Conservation (phyloP, 768 basidiomycete species). For the Russula virescens region DNA sequence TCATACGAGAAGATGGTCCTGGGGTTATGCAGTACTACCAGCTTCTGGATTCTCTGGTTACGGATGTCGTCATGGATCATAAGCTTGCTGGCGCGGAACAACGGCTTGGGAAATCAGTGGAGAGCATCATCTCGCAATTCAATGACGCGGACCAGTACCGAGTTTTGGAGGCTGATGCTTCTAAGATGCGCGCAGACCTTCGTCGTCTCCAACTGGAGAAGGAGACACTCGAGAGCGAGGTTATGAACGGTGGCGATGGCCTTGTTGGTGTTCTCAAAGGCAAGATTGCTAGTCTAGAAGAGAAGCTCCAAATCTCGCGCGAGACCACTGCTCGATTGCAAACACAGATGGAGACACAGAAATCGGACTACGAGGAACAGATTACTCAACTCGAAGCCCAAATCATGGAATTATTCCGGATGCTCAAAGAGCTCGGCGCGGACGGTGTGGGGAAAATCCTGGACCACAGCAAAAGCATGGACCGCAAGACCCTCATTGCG, state of each 20-base stretch:
- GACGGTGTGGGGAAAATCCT: conserved; percentile 68
- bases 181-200: conserved; percentile 56
- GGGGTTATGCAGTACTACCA: conserved; percentile 84
- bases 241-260: conserved; percentile 76
- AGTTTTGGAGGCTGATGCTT: conserved; percentile 69
- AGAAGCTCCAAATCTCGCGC: conserved; percentile 71
- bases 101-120: conserved; percentile 84
- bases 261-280: conserved; percentile 76
- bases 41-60: conserved; percentile 82
- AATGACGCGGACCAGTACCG: conserved; percentile 85
- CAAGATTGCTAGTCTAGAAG: conserved; percentile 62
- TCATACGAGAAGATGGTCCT: conserved; percentile 85
- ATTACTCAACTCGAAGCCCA: conserved; percentile 87
- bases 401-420: conserved; percentile 89
- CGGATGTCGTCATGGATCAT: conserved; percentile 89
- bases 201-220: conserved; percentile 74
- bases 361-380: conserved; percentile 73
- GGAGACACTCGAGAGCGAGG: conserved; percentile 72
- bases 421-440: conserved; percentile 78
- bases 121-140: conserved; percentile 81
- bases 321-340: conserved; percentile 73
- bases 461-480: conserved; percentile 55
- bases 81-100: conserved; percentile 80
- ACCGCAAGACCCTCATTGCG: conserved; percentile 75
- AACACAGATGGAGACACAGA: conserved; percentile 71